Percentiles rank a stretch among this genome's conserved stretches.
phyloP scores from a whole-genome alignment of 2,329 filamentous ascomycete species.

The Ophiostoma sp. region DNA sequence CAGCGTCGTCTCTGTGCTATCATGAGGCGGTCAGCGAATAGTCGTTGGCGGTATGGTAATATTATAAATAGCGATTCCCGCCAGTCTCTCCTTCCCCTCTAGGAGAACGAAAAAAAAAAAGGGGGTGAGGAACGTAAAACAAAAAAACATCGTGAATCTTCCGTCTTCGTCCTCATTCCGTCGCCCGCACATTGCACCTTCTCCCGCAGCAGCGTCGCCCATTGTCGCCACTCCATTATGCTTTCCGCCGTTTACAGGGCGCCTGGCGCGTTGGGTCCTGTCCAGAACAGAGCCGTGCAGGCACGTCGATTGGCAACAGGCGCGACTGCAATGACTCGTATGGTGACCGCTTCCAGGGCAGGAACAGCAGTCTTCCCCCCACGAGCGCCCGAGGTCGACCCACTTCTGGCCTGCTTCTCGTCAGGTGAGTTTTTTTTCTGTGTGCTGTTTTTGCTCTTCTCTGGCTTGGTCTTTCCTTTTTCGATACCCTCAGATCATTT shows the following conservation, averaged over 20 bases:
- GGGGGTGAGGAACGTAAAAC: background rate
- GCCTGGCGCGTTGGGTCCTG: constrained; percentile 15
- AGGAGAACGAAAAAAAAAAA: background rate
- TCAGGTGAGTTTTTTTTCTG: constrained; percentile 28
- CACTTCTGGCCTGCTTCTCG: constrained; percentile 29
- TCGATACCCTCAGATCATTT: background rate
- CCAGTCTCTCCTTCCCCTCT: background rate
- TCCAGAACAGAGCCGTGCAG: constrained; percentile 1
- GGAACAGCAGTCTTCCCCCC: constrained; percentile 21
- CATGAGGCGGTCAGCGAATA: constrained; percentile 23
- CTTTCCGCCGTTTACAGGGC: constrained; percentile 19
- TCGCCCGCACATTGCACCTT: background rate
- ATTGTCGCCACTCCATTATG: constrained; percentile 9
- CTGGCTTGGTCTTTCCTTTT: background rate
- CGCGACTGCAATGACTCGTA: constrained; percentile 7
- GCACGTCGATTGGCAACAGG: background rate
- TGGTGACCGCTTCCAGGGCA: background rate
- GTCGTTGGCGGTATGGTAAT: background rate
- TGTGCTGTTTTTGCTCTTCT: constrained; percentile 2
- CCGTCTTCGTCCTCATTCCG: background rate
- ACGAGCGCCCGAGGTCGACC: constrained; percentile 25
- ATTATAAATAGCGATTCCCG: constrained; percentile 19
- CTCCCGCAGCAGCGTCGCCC: background rate
- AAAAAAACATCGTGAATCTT: constrained; percentile 1
- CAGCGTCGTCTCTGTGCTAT: background rate